Evolutionary conservation across 2,329 filamentous ascomycete genomes (phyloP).

Genomic region (Ilyonectria mors-panacis): DNA sequence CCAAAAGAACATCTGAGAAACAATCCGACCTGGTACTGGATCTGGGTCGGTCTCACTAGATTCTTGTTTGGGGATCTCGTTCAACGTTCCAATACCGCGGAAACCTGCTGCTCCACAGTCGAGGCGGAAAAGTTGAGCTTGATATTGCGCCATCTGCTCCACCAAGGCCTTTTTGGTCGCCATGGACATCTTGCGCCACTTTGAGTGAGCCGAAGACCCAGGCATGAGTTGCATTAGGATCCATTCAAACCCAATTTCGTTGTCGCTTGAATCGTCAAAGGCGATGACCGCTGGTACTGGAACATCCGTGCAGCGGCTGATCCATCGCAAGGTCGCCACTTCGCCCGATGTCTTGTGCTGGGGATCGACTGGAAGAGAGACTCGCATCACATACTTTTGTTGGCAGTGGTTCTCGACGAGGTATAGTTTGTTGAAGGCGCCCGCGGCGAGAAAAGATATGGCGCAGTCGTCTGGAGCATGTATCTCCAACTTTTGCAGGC

Average conservation of each 20-base stretch:
- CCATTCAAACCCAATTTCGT: conserved; percentile 58
- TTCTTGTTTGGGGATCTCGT: conserved; percentile 2
- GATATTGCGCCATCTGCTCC: conserved; percentile 19
- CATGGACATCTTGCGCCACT: conserved; percentile 50
- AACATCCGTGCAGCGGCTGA: conserved; percentile 49
- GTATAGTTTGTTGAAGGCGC: conserved; percentile 45
- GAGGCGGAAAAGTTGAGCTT: conserved; percentile 13
- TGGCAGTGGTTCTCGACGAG: conserved; percentile 22
- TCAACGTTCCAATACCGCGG: conserved; percentile 42
- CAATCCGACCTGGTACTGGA: conserved; percentile 45
- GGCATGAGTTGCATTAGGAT: conserved; percentile 54
- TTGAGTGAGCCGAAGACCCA: conserved; percentile 42
- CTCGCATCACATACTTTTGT: conserved; percentile 48
- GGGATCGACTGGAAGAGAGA: conserved; percentile 55
- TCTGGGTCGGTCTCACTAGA: not conserved
- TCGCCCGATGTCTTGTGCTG: conserved; percentile 55
- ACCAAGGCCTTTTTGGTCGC: conserved; percentile 48
- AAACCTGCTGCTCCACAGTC: not conserved
- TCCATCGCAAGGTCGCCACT: conserved; percentile 55
- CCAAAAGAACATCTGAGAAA: conserved; percentile 54
- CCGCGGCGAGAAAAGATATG: conserved; percentile 29
- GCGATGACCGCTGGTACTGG: conserved; percentile 53
- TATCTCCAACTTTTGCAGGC: conserved; percentile 29
- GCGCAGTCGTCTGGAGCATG: conserved; percentile 25
- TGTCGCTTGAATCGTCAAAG: conserved; percentile 51